Percentiles rank a stretch among this genome's conserved stretches.
These are phyloP conservation scores for Phenoliferia sp. DNA, from an alignment of 1,284 basidiomycete genomes.

Conservation along the genomic window DNA sequence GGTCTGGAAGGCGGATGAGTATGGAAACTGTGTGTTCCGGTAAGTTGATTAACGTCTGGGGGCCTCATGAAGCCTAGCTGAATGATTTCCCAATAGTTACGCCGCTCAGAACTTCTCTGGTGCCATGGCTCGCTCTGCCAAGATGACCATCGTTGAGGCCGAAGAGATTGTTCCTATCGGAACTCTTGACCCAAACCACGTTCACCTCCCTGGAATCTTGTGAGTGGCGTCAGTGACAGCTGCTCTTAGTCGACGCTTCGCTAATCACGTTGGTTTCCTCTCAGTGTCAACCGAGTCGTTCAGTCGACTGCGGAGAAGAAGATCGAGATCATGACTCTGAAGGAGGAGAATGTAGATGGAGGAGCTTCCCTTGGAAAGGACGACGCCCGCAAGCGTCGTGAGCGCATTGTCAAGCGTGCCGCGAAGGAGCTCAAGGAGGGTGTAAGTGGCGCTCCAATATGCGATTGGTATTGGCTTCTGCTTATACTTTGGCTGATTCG, in stretches of 20 bases:
- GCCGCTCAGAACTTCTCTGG: constrained; percentile 83
- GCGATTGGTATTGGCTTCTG: not conserved
- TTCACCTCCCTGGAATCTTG: constrained; percentile 50
- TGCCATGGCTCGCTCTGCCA: constrained; percentile 83
- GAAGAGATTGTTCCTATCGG: constrained; percentile 88
- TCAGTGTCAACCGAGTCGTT: constrained; percentile 35
- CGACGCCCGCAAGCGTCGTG: constrained; percentile 52
- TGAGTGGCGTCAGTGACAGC: not conserved
- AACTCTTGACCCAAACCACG: constrained; percentile 71
- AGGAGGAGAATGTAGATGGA: constrained; percentile 19
- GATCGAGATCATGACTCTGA: constrained; percentile 54
- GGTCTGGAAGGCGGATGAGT: constrained; percentile 92
- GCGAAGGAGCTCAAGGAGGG: constrained; percentile 88
- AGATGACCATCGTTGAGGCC: constrained; percentile 87
- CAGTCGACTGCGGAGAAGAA: constrained; percentile 61
- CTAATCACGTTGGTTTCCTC: not conserved
- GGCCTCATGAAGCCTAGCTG: too few relatives aligned
- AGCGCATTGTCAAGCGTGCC: constrained; percentile 77
- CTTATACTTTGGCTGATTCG: not conserved
- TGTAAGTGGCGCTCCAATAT: constrained; percentile 51
- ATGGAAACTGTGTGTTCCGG: constrained; percentile 47
- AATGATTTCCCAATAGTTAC: constrained; percentile 56
- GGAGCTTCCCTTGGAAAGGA: constrained; percentile 46
- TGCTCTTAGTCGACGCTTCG: not conserved
- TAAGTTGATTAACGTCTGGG: constrained; percentile 51